phyloP scores from a whole-genome alignment of 768 basidiomycete genomes.

The Suillus tomentosus region DNA sequence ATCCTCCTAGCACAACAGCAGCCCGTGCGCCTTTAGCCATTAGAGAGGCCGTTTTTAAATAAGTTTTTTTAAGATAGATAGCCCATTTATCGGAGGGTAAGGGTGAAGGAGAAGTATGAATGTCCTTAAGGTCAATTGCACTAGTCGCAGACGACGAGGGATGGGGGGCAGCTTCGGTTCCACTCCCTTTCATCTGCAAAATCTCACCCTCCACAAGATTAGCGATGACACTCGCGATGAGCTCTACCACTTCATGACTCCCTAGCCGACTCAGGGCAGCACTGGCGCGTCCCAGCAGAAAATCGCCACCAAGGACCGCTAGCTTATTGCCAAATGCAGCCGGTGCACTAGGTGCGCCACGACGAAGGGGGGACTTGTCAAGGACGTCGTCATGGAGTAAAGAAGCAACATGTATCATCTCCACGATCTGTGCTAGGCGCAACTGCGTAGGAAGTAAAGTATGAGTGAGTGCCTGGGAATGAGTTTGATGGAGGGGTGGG shows the following conservation, averaged over 20 bases:
- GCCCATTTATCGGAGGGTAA: conserved; percentile 60
- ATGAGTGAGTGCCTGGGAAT: conserved; percentile 36
- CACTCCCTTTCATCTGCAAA: conserved; percentile 56
- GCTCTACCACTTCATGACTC: conserved; percentile 87
- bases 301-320: conserved; percentile 92
- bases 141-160: conserved; percentile 1
- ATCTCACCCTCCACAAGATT: conserved; percentile 98
- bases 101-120: conserved; percentile 42
- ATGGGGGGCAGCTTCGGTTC: conserved; percentile 11
- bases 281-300: conserved; percentile 88
- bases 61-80: conserved; percentile 87
- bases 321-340: conserved; percentile 90
- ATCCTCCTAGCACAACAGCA: conserved; percentile 87
- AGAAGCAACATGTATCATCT: conserved; percentile 97
- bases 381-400: conserved; percentile 91
- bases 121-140: conserved; percentile 36
- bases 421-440: conserved; percentile 92
- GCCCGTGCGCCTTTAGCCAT: conserved; percentile 88
- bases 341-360: conserved; percentile 68
- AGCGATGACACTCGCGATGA: conserved; percentile 87
- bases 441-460: conserved; percentile 78
- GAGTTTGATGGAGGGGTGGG: conserved; percentile 23
- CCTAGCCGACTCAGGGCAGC: conserved; percentile 87
- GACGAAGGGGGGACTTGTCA: conserved; percentile 70
- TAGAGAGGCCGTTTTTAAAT: conserved; percentile 88